Base-by-base conservation (phyloP, 2,329 filamentous ascomycete genomes). In the Anthostomella pinea region DNA sequence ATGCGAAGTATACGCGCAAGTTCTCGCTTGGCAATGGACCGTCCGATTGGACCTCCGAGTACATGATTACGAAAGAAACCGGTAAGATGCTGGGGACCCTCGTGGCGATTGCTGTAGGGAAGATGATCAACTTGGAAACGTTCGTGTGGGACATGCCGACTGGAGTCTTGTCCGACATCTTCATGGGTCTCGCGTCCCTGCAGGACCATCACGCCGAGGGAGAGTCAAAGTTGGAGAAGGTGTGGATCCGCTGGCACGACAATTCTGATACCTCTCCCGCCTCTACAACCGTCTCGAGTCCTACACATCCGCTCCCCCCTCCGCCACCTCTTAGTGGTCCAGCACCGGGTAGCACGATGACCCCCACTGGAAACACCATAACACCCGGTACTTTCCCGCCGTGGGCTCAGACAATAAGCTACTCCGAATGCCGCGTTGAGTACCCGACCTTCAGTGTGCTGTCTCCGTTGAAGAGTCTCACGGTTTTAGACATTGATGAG, bases 71-170 rank as follows among this genome's bases (percentile, higher is more conserved):
- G 3, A 90, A 89, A 62, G 86, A 91, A 57, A 81, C 83, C 38
- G 87, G 87, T 3, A 93, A 91, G 65, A 89, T 93, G 85, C 72
- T 93, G n/a, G 85, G 86, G 5, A 91, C 85, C 2, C 66, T 93
- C 32, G 86, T 89, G 9, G 85, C 86, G 8, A 66, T 90, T 46
- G 85, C 86, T 9, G 72, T 93, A n/a, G 80, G 82, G 27, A 82
- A 85, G 45, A 93, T 93, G 87, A 69, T 79, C 33, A 87, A 87
- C 53, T 70, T 94, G 24, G 87, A 93, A 62, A 81, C 80, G 0
- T 93, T 93, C 54, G 72, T 87, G 3, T 93, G 87, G 87, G 87
- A 94, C 54, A 91, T 93, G 87, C 87, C 87, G 1, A 93, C 87
- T 0, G 87, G 87, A 2, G 83, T 93, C 13, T 65, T 89, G 35